Evolutionary conservation across 805 yeast genomes (phyloP).

Genomic region (Saccharomycopsis malanga): DNA sequence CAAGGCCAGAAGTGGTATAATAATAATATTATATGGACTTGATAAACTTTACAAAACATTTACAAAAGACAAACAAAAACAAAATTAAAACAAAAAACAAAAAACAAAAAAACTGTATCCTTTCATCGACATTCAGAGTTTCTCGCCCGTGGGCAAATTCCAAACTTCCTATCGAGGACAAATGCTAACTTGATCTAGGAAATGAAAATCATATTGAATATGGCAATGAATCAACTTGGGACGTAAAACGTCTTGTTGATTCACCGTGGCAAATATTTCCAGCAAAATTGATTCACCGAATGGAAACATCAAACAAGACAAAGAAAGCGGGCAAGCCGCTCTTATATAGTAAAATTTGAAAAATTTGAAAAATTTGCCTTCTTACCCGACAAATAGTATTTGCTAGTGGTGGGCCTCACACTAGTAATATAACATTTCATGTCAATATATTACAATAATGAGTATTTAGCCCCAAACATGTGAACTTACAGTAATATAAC

Average conservation of each 20-base stretch:
- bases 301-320: slow-evolving; percentile 4
- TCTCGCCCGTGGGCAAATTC: slow-evolving; percentile 9
- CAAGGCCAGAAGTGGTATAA: no score
- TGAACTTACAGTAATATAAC: no score
- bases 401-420: no score
- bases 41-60: no score
- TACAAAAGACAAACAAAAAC: no score
- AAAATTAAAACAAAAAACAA: no score
- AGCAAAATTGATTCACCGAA: slow-evolving; percentile 21
- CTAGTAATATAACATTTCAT: no score
- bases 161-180: slow-evolving; percentile 22
- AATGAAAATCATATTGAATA: slow-evolving; percentile 19
- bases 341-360: slow-evolving; percentile 1
- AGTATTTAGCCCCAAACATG: neutral
- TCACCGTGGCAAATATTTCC: slow-evolving; percentile 24
- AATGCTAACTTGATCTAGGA: slow-evolving; percentile 18
- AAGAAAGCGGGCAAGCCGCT: neutral
- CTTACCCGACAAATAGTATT: no score
- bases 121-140: slow-evolving; percentile 19
- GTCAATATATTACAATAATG: neutral
- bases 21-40: no score
- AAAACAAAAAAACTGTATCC: slow-evolving; percentile 17
- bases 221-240: slow-evolving; percentile 22
- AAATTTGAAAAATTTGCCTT: no score
- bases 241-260: slow-evolving; percentile 2